Conservation (phyloP, 2,329 filamentous ascomycete genomes). For the Colletotrichum shisoi region DNA sequence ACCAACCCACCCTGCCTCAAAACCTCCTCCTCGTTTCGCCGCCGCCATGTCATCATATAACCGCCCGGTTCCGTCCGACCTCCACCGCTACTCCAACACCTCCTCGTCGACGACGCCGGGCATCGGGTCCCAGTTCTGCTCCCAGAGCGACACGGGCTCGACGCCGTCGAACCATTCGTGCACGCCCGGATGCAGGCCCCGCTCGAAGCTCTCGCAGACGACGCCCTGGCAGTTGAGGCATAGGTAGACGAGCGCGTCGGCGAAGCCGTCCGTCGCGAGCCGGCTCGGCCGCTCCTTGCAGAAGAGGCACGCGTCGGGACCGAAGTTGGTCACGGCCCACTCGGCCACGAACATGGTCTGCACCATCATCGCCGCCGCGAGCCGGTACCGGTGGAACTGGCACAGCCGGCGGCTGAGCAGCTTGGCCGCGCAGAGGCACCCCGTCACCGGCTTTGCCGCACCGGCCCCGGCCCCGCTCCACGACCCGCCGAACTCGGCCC, state of each 20-base stretch:
- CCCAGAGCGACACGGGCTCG: slow-evolving; percentile 8
- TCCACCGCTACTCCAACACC: too few species aligned
- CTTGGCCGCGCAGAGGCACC: slow-evolving; percentile 51
- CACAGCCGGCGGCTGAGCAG: slow-evolving; percentile 48
- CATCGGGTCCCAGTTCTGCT: slow-evolving; percentile 20
- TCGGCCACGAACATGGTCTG: slow-evolving; percentile 42
- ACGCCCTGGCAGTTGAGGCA: slow-evolving; percentile 48
- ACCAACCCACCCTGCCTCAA: too few species aligned
- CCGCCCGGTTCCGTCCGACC: too few species aligned
- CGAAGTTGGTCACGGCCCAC: slow-evolving; percentile 44
- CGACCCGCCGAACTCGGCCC: slow-evolving; percentile 14
- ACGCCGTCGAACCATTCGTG: slow-evolving; percentile 36
- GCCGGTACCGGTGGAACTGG: slow-evolving; percentile 47
- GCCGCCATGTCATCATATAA: slow-evolving; percentile 26
- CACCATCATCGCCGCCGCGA: slow-evolving; percentile 42
- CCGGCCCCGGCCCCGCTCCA: not conserved
- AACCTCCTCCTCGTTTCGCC: slow-evolving; percentile 3
- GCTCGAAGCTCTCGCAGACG: slow-evolving; percentile 34
- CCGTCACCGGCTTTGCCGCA: slow-evolving; percentile 44
- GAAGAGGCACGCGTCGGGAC: slow-evolving; percentile 45
- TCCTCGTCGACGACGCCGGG: too few species aligned
- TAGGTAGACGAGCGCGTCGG: slow-evolving; percentile 42
- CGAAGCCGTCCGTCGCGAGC: slow-evolving; percentile 25
- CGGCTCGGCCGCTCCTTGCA: slow-evolving; percentile 43
- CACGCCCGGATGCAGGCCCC: slow-evolving; percentile 19